Evolutionary conservation across 2,329 filamentous ascomycete species (phyloP), one percentile per base, ranked within the genome.

Genomic region (Nigrospora oryzae): DNA sequence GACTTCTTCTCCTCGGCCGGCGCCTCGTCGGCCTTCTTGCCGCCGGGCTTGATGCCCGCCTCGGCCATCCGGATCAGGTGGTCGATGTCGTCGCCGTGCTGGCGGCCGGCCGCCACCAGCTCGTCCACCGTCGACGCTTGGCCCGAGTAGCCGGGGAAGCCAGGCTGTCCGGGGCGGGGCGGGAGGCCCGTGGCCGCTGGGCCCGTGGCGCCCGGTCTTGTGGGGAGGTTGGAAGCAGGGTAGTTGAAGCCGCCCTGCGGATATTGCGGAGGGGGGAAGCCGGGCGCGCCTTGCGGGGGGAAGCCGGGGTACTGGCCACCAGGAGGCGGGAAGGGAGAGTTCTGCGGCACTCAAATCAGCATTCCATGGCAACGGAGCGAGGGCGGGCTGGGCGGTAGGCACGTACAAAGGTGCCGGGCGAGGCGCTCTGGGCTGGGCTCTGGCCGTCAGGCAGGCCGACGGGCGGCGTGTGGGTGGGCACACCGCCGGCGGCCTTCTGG

Each of bases 21-120:
- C 44, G 70, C 71, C 32, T 68, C 65, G 16, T 59, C 57, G n/a
- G 53, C 39, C 45, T 71, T 68, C 59, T 62, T 68, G 38, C 30
- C 23, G 4, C 63, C 61, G 10, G 71, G 70, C 55, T 70, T 74
- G 53, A 80, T 77, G 40, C 78, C 76, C 7, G 77, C 75, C 60
- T 83, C 79, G 2, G 79, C 79, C 70, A 79, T 77, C 42, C 80
- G 74, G 52, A 83, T 83, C 52, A 83, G 62, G 56, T 79, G 71
- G 58, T 84, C 80, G 55, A 84, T 83, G 49, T 83, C 77, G 56
- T 83, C 80, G 44, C 73, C 73, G 34, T 65, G 65, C 46, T 67
- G 59, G 7, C 63, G 61, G 28, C 65, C 68, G 40, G 68, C 66
- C 39, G 71, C 62, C 42, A 70, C 64, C 38, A 73, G 63, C 52